phyloP scores from a whole-genome alignment of 2,329 filamentous ascomycete species.

The Trichothecium roseum region DNA sequence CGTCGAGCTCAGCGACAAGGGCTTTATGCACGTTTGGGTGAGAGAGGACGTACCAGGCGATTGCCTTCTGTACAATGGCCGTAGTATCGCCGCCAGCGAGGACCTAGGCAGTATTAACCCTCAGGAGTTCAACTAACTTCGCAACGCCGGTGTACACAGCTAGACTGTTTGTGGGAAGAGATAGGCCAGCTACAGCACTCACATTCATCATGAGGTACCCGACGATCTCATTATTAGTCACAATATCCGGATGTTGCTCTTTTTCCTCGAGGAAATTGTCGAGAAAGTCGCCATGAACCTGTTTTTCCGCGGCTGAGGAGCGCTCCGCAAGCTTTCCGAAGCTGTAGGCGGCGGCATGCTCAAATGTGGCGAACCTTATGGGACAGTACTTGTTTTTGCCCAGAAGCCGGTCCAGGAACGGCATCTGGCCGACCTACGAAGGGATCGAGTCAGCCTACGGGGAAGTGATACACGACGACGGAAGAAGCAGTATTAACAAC shows the following conservation, averaged over 20 bases:
- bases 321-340: constrained; percentile 4
- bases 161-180: too few species aligned
- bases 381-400: constrained; percentile 6
- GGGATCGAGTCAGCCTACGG: not conserved
- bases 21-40: constrained; percentile 15
- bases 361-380: constrained; percentile 5
- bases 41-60: constrained; percentile 25
- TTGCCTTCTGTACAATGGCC: constrained; percentile 19
- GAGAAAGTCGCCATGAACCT: constrained; percentile 19
- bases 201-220: constrained; percentile 7
- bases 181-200: not conserved
- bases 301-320: not conserved
- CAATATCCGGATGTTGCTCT: constrained; percentile 17
- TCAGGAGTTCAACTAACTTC: too few species aligned
- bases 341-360: constrained; percentile 3
- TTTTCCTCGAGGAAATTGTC: constrained; percentile 30
- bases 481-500: not conserved
- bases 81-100: constrained; percentile 27
- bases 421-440: constrained; percentile 5
- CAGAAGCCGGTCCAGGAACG: constrained; percentile 4
- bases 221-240: constrained; percentile 16
- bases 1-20: constrained; percentile 26
- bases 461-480: too few species aligned
- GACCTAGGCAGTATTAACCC: too few species aligned
- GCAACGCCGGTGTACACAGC: too few species aligned